phyloP scores from a whole-genome alignment of 352 stramenopile species.

The Pythium sp. region DNA sequence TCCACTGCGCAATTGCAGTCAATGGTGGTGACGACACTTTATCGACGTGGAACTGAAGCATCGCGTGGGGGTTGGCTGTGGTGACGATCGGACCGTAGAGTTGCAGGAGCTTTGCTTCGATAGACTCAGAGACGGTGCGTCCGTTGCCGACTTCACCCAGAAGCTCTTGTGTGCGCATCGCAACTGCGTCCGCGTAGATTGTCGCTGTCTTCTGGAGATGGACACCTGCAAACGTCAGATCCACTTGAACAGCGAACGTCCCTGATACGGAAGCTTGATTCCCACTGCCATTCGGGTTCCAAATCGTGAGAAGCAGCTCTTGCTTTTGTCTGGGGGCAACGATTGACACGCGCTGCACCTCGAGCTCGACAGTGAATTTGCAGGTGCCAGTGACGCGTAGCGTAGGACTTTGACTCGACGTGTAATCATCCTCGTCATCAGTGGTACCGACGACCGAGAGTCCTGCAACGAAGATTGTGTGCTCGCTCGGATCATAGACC shows the following conservation, averaged over 20 bases:
- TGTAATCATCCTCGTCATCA: not conserved
- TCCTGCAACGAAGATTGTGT: constrained; percentile 8
- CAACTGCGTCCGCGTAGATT: constrained; percentile 29
- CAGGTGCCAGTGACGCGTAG: constrained; percentile 12
- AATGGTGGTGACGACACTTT: not conserved
- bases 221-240: constrained; percentile 7
- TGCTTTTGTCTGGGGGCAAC: constrained; percentile 6
- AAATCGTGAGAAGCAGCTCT: constrained; percentile 15
- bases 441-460: not conserved
- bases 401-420: not conserved
- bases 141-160: constrained; percentile 24
- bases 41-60: constrained; percentile 24
- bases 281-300: constrained; percentile 1
- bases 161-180: constrained; percentile 29
- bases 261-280: constrained; percentile 12
- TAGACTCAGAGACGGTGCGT: constrained; percentile 24
- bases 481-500: constrained; percentile 1
- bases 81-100: constrained; percentile 16
- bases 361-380: constrained; percentile 14
- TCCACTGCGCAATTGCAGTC: constrained; percentile 10
- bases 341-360: constrained; percentile 20
- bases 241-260: constrained; percentile 23
- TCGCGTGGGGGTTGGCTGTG: not conserved
- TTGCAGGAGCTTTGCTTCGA: constrained; percentile 24
- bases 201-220: not conserved